Base-by-base conservation (phyloP, 306 rosid species). In the Geum urbanum region DNA sequence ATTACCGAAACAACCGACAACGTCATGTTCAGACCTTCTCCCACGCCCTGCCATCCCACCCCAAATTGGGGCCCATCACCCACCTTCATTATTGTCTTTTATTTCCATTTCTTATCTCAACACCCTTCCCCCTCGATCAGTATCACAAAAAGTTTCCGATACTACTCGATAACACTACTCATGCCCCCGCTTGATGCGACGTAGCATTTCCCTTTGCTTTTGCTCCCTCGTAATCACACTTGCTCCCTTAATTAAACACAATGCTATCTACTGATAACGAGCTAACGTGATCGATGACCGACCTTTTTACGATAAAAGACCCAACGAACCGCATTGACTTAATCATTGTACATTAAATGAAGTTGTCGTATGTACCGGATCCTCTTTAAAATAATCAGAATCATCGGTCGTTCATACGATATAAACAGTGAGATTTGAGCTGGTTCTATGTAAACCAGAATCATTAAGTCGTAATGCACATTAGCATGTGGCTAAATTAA, bases 11-110 rank as follows among this genome's bases (percentile, higher is more conserved):
- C 76, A 78, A 81, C 86, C 86, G 88, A 84, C 88, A 84, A 84
- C 84, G 86, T 84, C 86, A 84, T 81, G 88, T 84, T 84, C 88
- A 73, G 77, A 78, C 74, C 82, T 32, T 73, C 86, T 81, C 86
- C 87, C 88, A 84, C 88, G 86, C 86, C 84, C 88, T 84, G 88
- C 84, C 86, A 84, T 32, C 37, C 37, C 11, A 5, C 8, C 56
- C 37, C 2, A 1, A 32, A 3, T 24, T 73, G 82, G 88, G 88
- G 16, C 86, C 86, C 86, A 72, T 19, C 2, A 64, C 77, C 43
- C 15, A 65, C 56, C 75, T 63, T 79, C 77, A 84, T 84, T 84
- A 84, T 84, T 84, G 83, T 71, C 44, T 20, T 43, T 67, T 72
- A 48, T 76, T 75, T 55, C 77, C 67, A 67, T 64, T 67, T 58